A percentile compares a stretch with the other conserved stretches of the same genome.
Conservation (phyloP, 129 eudicot genomes). For the Tanacetum coccineum region DNA sequence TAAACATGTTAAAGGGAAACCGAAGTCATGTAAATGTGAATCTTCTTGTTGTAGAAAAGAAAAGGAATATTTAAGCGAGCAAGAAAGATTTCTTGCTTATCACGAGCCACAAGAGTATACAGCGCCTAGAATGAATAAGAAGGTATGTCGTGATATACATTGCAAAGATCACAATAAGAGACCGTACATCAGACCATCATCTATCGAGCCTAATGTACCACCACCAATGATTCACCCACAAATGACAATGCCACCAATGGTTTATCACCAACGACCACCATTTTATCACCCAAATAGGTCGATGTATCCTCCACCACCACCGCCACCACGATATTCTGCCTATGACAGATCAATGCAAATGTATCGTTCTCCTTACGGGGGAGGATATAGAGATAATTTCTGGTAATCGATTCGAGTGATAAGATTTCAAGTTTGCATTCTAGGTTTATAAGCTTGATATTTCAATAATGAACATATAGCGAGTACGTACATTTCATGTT, state of each 20-base stretch:
- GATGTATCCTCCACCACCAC: neutral
- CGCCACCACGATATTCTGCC: neutral
- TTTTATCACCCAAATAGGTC: neutral
- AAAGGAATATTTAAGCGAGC: no score
- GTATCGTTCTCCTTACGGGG: neutral
- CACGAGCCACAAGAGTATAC: neutral
- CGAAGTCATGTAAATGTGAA: no score
- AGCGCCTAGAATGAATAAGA: no score
- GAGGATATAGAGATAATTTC: neutral
- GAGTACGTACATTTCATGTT: neutral
- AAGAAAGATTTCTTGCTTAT: neutral
- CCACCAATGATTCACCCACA: neutral
- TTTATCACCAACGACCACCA: neutral
- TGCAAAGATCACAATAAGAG: neutral
- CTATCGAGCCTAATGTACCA: neutral
- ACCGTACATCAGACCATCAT: neutral
- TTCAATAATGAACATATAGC: neutral
- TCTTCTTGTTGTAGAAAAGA: no score
- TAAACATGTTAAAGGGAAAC: no score
- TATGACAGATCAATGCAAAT: neutral
- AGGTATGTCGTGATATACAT: neutral
- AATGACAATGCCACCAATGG: neutral
- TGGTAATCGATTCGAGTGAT: neutral
- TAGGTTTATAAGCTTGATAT: neutral
- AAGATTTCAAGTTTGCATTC: neutral